Percentiles rank a stretch among this genome's conserved stretches.
Conservation (phyloP, 1,139 yeast genomes). For the Candida sp. region DNA sequence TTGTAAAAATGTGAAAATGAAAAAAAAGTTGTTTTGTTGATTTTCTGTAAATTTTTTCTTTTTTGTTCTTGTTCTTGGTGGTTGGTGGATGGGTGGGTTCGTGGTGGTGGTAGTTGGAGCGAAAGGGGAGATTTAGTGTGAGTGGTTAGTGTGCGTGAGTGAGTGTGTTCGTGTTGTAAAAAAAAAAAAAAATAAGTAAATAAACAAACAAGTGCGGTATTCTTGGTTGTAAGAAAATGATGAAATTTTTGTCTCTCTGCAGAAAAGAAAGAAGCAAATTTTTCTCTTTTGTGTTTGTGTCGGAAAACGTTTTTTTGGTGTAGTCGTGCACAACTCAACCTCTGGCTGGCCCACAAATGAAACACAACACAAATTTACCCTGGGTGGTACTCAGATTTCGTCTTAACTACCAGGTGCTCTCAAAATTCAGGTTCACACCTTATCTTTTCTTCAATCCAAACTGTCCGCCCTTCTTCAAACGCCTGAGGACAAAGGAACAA, state of each 20-base stretch:
- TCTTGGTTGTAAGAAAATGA: neutral
- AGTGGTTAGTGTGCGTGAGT: neutral
- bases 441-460: no score
- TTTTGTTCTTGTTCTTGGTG: no score
- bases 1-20: no score
- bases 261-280: neutral
- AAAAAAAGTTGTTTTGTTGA: no score
- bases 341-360: neutral
- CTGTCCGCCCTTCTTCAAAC: no score
- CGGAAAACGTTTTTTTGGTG: neutral
- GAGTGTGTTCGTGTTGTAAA: neutral
- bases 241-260: neutral
- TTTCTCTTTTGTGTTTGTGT: neutral
- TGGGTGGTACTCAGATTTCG: neutral
- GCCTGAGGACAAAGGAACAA: neutral
- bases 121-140: neutral
- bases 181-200: neutral
- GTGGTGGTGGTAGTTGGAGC: no score
- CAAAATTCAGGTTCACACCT: no score
- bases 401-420: no score
- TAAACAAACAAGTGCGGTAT: neutral
- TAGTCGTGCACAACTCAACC: neutral
- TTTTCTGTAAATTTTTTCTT: no score
- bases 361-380: neutral
- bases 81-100: no score